Base-by-base conservation (phyloP, 345 rosid genomes). In the Populus ilicifolia region DNA sequence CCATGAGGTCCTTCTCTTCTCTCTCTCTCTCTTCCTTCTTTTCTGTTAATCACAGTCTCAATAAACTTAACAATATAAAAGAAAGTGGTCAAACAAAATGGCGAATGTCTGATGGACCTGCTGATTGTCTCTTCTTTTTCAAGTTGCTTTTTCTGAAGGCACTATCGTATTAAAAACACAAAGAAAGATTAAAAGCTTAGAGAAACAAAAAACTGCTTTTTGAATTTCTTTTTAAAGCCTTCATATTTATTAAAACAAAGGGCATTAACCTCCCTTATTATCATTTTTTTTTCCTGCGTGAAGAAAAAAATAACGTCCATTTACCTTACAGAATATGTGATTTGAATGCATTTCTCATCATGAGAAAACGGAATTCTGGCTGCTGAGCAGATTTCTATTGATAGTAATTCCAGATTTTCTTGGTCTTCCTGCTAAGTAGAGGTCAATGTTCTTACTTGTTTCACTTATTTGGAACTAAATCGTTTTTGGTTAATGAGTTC, bases 1-100 rank as follows among this genome's bases (percentile, higher is more conserved):
- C 44, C 99, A 96, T 75, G 99, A 96, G 97, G 99, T 94, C 83
- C 82, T 10, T 43, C 46, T 43, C 14, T 11, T 8, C 0, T 44
- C 6, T 23, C 12, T n/a, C 46, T n/a, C 8, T 25, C 59, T 10
- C 41, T 25, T 39, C 12, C 30, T 61, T 43, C 68, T 14, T 33
- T 41, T 8, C 14, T 44, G 77, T 3, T 68, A 66, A 30, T 17
- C 46, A 50, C 83, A 80, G 66, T 73, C 80, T 80, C 72, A 41
- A 72, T 76, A 63, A 41, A 43, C 67, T 39, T 56, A 75, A 66
- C 73, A 72, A 70, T 65, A 36, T 71, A 71, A 73, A 75, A 54
- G 72, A 76, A 77, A 75, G 74, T 67, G 83, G 85, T 85, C 85
- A 87, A 82, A 85, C 62, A 80, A 81, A 82, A 71, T 69, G 78